Evolutionary conservation across 345 rosid species (phyloP).

Genomic region (Eucalyptus victrix): DNA sequence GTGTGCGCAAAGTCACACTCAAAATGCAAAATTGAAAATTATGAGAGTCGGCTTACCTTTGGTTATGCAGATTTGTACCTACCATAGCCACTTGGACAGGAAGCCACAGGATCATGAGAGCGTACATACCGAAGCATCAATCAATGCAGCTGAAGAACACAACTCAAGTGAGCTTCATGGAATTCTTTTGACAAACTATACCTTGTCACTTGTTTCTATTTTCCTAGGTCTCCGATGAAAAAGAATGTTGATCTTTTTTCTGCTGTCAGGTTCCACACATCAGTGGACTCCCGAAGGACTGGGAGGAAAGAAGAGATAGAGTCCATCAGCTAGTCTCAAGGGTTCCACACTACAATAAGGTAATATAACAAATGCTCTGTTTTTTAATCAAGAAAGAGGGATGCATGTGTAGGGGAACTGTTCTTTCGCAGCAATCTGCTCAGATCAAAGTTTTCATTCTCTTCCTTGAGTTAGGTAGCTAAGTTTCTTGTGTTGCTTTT

Average conservation of each 20-base stretch:
- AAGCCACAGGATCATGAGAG: constrained; percentile 65
- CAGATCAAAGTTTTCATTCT: neutral
- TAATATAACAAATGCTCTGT: neutral
- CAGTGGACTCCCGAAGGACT: constrained; percentile 47
- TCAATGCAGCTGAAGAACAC: constrained; percentile 51
- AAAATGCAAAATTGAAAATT: neutral
- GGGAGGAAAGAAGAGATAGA: constrained; percentile 52
- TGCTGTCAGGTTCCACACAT: constrained; percentile 43
- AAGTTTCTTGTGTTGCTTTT: neutral
- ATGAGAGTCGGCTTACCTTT: neutral
- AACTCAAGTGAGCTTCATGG: constrained; percentile 28
- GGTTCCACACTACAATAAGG: constrained; percentile 64
- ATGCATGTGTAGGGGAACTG: neutral
- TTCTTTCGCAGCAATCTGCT: neutral
- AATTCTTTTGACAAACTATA: neutral
- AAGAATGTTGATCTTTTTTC: neutral
- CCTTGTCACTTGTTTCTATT: neutral
- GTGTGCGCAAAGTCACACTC: neutral
- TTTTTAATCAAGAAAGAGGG: neutral
- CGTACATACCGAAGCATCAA: constrained; percentile 62
- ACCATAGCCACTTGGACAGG: constrained; percentile 84
- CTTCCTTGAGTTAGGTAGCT: neutral
- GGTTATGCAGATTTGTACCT: constrained; percentile 51
- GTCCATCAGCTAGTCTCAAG: constrained; percentile 52
- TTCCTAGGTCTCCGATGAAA: neutral